Percentiles rank a stretch among this genome's conserved stretches.
Conservation (phyloP, 768 basidiomycete species). For the Obba rivulosa region DNA sequence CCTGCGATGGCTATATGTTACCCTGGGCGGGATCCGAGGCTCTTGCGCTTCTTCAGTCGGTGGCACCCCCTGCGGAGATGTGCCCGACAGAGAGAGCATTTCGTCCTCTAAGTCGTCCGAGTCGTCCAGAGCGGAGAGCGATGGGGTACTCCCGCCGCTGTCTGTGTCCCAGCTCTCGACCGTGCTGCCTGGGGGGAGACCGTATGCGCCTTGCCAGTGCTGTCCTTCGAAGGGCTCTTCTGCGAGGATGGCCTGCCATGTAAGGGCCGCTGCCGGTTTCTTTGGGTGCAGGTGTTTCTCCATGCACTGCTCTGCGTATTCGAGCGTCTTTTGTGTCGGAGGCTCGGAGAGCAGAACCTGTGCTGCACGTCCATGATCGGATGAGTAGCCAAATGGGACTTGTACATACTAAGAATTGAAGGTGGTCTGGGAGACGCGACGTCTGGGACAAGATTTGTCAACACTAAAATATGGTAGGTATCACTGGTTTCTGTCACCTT, state of each 20-base stretch:
- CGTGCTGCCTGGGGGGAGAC: conserved; percentile 42
- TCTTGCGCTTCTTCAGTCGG: not conserved
- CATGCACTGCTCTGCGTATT: conserved; percentile 50
- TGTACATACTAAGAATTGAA: conserved; percentile 61
- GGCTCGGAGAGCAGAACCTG: conserved; percentile 56
- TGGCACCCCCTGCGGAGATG: conserved; percentile 5
- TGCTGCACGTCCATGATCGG: too few species aligned
- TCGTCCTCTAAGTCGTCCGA: conserved; percentile 11
- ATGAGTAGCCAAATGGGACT: not conserved
- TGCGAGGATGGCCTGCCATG: conserved; percentile 74
- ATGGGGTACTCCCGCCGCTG: conserved; percentile 57
- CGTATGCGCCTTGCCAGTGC: conserved; percentile 78
- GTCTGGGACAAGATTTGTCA: conserved; percentile 27
- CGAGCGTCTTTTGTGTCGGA: conserved; percentile 43
- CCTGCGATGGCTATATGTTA: conserved; percentile 39
- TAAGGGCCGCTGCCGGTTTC: conserved; percentile 36
- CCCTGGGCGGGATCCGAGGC: conserved; percentile 7
- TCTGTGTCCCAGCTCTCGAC: conserved; percentile 38
- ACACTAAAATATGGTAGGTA: conserved; percentile 3
- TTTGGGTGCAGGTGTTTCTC: conserved; percentile 42
- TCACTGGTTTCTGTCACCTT: conserved; percentile 34
- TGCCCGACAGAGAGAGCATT: conserved; percentile 15
- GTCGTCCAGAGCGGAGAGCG: conserved; percentile 54
- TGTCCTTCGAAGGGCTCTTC: conserved; percentile 85
- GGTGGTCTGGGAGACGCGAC: conserved; percentile 61